phyloP scores from a whole-genome alignment of 306 rosid species.

The Casuarina cunninghamiana region DNA sequence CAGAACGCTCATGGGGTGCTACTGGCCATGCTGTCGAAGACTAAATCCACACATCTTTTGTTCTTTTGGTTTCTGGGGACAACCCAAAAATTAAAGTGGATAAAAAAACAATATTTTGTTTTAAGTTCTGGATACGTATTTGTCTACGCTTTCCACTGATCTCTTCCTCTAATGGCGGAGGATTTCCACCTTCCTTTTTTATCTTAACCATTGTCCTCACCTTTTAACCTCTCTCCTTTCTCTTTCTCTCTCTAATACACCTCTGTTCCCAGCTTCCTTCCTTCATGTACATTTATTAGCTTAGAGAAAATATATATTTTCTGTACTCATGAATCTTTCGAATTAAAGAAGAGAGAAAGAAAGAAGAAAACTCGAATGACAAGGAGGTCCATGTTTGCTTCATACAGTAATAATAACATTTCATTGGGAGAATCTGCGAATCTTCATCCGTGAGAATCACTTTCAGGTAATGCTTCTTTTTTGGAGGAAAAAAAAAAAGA shows the following conservation, averaged over 20 bases:
- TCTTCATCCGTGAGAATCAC: background rate
- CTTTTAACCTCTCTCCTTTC: slow-evolving; percentile 7
- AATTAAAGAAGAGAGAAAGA: background rate
- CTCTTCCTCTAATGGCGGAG: slow-evolving; percentile 27
- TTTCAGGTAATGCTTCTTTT: background rate
- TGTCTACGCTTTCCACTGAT: background rate
- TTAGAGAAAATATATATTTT: background rate
- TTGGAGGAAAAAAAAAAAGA: background rate
- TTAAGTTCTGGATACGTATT: background rate
- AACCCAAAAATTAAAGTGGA: slow-evolving; percentile 19
- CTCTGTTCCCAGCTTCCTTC: background rate
- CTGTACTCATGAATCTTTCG: background rate
- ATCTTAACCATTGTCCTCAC: background rate
- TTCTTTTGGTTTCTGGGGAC: slow-evolving; percentile 14
- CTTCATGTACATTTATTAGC: background rate
- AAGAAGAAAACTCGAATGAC: background rate
- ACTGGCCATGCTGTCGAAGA: slow-evolving; percentile 24
- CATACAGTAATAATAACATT: background rate
- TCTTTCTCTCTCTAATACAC: background rate
- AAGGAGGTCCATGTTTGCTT: background rate
- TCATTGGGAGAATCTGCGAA: background rate
- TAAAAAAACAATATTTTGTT: background rate
- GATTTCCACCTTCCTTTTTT: slow-evolving; percentile 13
- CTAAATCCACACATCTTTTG: slow-evolving; percentile 33
- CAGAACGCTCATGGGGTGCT: background rate